These are phyloP conservation scores for Daphne laureola DNA, from an alignment of 441 rosid species.

Conservation along the genomic window DNA sequence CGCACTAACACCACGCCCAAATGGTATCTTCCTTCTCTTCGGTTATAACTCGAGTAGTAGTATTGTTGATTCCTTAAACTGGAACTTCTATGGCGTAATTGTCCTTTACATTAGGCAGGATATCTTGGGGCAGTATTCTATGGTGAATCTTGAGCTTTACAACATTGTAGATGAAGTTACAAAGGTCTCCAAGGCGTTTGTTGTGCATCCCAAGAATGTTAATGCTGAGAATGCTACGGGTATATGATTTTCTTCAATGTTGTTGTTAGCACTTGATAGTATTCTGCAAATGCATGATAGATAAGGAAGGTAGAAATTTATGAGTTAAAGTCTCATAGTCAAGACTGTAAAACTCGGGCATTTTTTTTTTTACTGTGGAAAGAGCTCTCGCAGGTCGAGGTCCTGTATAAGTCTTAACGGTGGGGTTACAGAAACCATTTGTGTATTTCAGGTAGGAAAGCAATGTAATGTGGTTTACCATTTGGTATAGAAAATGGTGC, in stretches of 20 bases:
- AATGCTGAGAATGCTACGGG: slow-evolving; percentile 79
- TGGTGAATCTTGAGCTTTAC: slow-evolving; percentile 93
- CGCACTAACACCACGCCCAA: slow-evolving; percentile 81
- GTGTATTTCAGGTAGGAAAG: too few species aligned
- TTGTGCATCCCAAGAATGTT: slow-evolving; percentile 85
- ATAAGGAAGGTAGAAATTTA: too few species aligned
- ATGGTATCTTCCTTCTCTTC: slow-evolving; percentile 34
- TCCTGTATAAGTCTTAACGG: too few species aligned
- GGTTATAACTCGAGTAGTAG: background rate
- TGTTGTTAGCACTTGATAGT: background rate
- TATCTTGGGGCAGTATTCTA: slow-evolving; percentile 82
- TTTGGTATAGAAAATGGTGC: too few species aligned
- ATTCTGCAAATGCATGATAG: too few species aligned
- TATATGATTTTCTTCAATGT: slow-evolving; percentile 21
- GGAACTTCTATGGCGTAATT: background rate
- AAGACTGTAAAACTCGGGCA: too few species aligned
- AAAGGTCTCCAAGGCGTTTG: slow-evolving; percentile 83
- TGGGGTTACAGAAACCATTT: too few species aligned
- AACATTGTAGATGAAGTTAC: slow-evolving; percentile 83
- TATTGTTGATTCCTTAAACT: background rate
- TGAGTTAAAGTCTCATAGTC: too few species aligned
- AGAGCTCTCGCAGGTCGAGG: too few species aligned
- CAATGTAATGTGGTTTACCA: too few species aligned
- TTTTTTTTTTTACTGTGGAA: too few species aligned
- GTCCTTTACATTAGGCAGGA: slow-evolving; percentile 62